Conservation (phyloP, 352 stramenopile genomes). For the Plasmopara viticola region DNA sequence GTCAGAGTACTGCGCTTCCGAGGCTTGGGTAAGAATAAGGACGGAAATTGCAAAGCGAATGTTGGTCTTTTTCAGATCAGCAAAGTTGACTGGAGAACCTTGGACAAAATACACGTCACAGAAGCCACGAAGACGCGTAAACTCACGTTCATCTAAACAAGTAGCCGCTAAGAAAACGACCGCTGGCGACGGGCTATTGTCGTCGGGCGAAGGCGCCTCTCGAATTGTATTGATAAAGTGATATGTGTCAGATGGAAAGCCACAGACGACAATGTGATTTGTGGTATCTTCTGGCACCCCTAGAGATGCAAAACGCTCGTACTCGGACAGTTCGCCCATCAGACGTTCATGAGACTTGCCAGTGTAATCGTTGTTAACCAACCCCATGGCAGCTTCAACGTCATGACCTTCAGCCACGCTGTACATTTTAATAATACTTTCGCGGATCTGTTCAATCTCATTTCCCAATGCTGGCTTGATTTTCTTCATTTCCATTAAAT, state of each 20-base stretch:
- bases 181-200: conserved; percentile 32
- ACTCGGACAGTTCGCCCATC: conserved; percentile 28
- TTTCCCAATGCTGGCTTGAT: conserved; percentile 51
- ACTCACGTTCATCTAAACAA: conserved; percentile 55
- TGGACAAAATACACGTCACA: conserved; percentile 57
- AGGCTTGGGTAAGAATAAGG: conserved; percentile 54
- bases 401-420: conserved; percentile 27
- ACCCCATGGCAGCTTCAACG: conserved; percentile 19
- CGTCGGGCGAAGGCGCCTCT: conserved; percentile 33
- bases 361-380: conserved; percentile 8
- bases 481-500: conserved; percentile 34
- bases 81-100: conserved; percentile 70
- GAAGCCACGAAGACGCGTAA: conserved; percentile 42
- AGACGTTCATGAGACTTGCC: conserved; percentile 7
- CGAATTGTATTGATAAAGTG: conserved; percentile 69
- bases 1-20: conserved; percentile 49
- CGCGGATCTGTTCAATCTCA: conserved; percentile 52
- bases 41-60: conserved; percentile 53
- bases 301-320: conserved; percentile 44
- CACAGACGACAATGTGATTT: conserved; percentile 65
- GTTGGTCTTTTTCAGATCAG: conserved; percentile 58
- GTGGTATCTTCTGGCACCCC: conserved; percentile 35
- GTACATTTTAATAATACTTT: conserved; percentile 56
- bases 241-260: conserved; percentile 55
- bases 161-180: conserved; percentile 52